phyloP scores from a whole-genome alignment of 768 basidiomycete species.

The Myochromella boudieri region DNA sequence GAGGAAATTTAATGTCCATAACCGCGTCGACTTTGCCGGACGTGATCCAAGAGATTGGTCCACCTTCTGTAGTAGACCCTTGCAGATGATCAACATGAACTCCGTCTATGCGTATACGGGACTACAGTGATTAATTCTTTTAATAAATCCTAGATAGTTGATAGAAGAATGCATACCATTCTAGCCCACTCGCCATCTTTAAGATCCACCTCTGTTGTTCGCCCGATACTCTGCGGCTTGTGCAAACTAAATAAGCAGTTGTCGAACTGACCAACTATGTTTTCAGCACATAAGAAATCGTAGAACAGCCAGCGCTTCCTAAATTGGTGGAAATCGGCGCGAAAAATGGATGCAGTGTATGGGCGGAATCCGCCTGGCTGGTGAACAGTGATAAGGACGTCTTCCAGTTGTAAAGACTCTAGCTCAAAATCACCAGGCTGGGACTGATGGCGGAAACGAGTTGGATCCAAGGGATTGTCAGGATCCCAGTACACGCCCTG shows the following conservation, averaged over 20 bases:
- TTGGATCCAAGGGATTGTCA: constrained; percentile 77
- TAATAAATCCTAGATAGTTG: not conserved
- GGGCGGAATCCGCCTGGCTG: constrained; percentile 93
- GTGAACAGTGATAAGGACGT: constrained; percentile 91
- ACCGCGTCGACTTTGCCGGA: constrained; percentile 97
- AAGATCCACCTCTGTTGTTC: constrained; percentile 83
- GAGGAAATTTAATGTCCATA: constrained; percentile 96
- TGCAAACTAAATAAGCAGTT: constrained; percentile 97
- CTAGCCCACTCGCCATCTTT: constrained; percentile 83
- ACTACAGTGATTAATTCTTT: constrained; percentile 41
- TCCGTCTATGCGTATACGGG: constrained; percentile 94
- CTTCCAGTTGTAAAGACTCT: constrained; percentile 86
- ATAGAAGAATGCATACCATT: constrained; percentile 61
- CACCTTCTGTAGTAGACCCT: constrained; percentile 74
- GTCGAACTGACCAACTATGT: constrained; percentile 96
- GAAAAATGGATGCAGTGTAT: constrained; percentile 89
- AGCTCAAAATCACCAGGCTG: constrained; percentile 89
- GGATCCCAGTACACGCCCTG: constrained; percentile 86
- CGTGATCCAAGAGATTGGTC: constrained; percentile 96
- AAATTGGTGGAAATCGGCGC: constrained; percentile 80
- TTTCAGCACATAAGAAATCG: constrained; percentile 92
- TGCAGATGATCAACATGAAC: constrained; percentile 96
- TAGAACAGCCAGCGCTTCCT: constrained; percentile 96
- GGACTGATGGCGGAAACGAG: constrained; percentile 71
- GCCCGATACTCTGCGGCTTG: constrained; percentile 92